Evolutionary conservation across 2,329 filamentous ascomycete genomes (phyloP), one percentile per base, ranked within the genome.

Genomic region (Claviceps sp.): DNA sequence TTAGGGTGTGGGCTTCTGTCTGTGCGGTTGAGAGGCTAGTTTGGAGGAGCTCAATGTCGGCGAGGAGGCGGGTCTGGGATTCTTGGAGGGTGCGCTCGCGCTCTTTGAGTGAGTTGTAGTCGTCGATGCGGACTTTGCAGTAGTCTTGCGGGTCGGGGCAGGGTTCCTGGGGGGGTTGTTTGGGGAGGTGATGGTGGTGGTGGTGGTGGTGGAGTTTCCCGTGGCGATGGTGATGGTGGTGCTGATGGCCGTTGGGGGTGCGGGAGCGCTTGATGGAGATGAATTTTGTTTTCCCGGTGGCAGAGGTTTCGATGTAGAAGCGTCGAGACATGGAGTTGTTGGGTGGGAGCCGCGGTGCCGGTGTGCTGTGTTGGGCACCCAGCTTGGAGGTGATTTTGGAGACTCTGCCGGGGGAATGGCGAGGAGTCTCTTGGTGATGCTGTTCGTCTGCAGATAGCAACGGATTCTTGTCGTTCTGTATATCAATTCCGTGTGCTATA

Each of bases 241-340:
- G 59, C 50, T 63, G 61, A 45, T 63, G 58, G 40, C 66, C 60
- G 45, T 55, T 51, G 20, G 68, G 63, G 3, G 68, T 69, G 51
- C 62, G 63, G 17, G 68, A 68, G 50, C 67, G 65, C 57, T 69
- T 70, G 61, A 71, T 55, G 44, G 64, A 60, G 23, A 71, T 67
- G 50, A 67, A 67, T 52, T 68, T 67, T 34, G 61, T 59, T 38
- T 58, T 62, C 17, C 67, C 68, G 13, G 61, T 58, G 11, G 65
- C 55, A 6, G 59, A 57, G 14, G 64, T 65, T 56, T 71, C 67
- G 54, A 70, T 57, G 49, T 63, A 69, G 57, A 62, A 66, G 22
- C 62, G 64, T 52, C 62, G 60, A 53, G 67, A 63, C 68, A 71
- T 70, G 43, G 45, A 43, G 8, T 36, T 44, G 11, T 44, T 39